phyloP scores from a whole-genome alignment of 1,139 yeast species.

The Casaregolazyma suthepensis region DNA sequence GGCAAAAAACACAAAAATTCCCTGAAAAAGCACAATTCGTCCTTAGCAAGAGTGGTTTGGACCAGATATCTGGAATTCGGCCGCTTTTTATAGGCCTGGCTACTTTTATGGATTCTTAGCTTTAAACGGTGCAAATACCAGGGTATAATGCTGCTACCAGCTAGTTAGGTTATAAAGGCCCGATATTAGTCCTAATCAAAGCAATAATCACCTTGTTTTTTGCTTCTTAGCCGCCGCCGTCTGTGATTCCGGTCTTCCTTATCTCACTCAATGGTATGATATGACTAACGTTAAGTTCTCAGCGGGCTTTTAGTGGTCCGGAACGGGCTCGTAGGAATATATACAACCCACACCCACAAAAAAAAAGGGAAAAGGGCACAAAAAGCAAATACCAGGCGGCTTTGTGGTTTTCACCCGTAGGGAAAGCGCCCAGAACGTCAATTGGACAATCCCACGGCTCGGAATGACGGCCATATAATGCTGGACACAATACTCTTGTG shows the following conservation, averaged over 20 bases:
- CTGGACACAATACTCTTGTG: neutral
- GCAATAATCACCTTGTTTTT: neutral
- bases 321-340: neutral
- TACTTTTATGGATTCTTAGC: neutral
- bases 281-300: neutral
- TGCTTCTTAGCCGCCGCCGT: neutral
- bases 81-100: neutral
- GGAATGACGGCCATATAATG: neutral
- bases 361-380: neutral
- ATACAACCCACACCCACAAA: neutral
- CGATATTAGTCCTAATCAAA: neutral
- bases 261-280: neutral
- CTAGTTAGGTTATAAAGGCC: neutral
- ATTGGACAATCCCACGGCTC: neutral
- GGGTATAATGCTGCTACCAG: neutral
- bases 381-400: neutral
- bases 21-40: neutral
- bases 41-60: neutral
- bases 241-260: neutral
- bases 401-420: neutral
- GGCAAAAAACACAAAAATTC: neutral
- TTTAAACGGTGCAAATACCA: neutral
- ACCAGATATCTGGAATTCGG: neutral
- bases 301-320: neutral
- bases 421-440: neutral